Base-by-base conservation (phyloP, 2,329 filamentous ascomycete species). In the Emmonsiellopsis sp. region DNA sequence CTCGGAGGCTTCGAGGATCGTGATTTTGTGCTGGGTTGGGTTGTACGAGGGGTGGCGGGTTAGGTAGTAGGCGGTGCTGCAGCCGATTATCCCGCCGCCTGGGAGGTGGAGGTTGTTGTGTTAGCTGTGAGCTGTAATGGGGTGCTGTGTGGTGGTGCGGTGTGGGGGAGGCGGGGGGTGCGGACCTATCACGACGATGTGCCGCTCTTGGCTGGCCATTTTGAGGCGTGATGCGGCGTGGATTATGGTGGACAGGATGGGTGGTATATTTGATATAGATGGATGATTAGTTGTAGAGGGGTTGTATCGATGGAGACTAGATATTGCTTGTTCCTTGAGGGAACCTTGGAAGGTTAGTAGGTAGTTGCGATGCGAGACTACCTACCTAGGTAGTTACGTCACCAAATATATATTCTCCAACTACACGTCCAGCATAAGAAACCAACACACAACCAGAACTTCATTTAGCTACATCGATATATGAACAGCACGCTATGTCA, bases 11-110 rank as follows among this genome's bases (percentile, higher is more conserved):
- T 98, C 93, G 52, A 97, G 78, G 32, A 98, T 77, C 1, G 87
- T 95, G 63, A 97, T 85, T 51, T 78, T 84, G 68, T 95, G 88
- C 51, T 81, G 80, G 20, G 79, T 71, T 42, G 84, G 83, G 67
- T 93, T 79, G 73, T 87, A 97, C 32, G 80, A 83, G 31, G 88
- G 84, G 68, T 97, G 91, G 58, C 88, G 84, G 2, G 90, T 93
- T 43, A 97, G 77, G 66, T 85, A 97, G 71, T 97, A 97, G 54
- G 92, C 91, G 5, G 88, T 90, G 49, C 89, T 93, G 68, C 84
- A 86, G 64, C 93, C 93, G 63, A 97, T 95, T 58, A 97, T 90
- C 62, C 92, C 92, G 61, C 90, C 92, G 61, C 92, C 90, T 89
- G 50, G 26, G 16, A 26, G 30, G 20, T 30, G 13, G 5, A 20